These are phyloP conservation scores for Wickerhamiella azymoides DNA, from an alignment of 805 yeast species.

Conservation along the genomic window DNA sequence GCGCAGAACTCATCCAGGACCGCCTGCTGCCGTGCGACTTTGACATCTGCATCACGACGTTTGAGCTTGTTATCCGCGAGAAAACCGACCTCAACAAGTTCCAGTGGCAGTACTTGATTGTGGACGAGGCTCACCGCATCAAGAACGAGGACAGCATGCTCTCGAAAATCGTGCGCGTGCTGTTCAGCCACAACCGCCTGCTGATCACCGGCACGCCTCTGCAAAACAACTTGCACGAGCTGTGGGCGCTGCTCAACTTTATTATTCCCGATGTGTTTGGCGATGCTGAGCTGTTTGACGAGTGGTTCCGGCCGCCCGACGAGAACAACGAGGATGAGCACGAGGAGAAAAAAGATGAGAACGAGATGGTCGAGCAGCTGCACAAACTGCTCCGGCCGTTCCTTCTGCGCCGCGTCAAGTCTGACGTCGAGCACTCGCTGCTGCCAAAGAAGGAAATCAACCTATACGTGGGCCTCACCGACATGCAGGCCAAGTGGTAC, in stretches of 20 bases:
- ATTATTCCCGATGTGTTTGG: slow-evolving; percentile 89
- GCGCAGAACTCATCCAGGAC: slow-evolving; percentile 46
- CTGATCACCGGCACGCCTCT: slow-evolving; percentile 93
- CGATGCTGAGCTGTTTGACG: slow-evolving; percentile 79
- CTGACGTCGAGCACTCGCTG: slow-evolving; percentile 84
- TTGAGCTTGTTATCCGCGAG: slow-evolving; percentile 85
- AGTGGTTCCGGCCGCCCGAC: slow-evolving; percentile 45
- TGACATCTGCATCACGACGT: slow-evolving; percentile 82
- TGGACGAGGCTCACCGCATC: slow-evolving; percentile 94
- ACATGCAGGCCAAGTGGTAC: slow-evolving; percentile 90
- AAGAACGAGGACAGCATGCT: slow-evolving; percentile 86
- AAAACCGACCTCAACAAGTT: slow-evolving; percentile 64
- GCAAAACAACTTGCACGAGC: slow-evolving; percentile 86
- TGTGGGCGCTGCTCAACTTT: slow-evolving; percentile 90
- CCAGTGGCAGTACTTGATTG: slow-evolving; percentile 85
- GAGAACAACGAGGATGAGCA: slow-evolving; percentile 22
- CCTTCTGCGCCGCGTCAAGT: slow-evolving; percentile 72
- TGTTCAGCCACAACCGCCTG: slow-evolving; percentile 71
- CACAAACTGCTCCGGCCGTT: slow-evolving; percentile 83
- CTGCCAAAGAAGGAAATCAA: slow-evolving; percentile 83
- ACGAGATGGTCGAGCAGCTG: slow-evolving; percentile 71
- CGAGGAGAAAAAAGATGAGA: slow-evolving; percentile 33
- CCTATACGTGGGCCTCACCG: slow-evolving; percentile 89
- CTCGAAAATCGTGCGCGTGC: slow-evolving; percentile 79
- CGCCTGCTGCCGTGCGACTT: slow-evolving; percentile 56